Evolutionary conservation across 306 rosid genomes (phyloP), one percentile per base, ranked within the genome.

Genomic region (Senna siamea): DNA sequence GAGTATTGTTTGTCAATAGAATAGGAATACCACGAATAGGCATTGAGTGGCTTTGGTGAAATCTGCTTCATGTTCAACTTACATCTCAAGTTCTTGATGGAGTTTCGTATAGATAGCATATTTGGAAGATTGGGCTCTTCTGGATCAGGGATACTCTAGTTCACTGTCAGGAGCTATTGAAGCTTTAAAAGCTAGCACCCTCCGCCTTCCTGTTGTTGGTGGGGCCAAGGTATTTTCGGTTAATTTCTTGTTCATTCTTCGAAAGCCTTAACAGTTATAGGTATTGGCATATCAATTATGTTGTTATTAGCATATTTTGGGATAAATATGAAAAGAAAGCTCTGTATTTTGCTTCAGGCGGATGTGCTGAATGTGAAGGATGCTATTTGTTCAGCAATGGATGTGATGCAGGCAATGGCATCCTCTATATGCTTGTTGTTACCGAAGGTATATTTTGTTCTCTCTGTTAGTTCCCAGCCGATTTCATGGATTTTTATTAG

Each of bases 341-440:
- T 76, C 10, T 82, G 50, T 70, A 63, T 64, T 9, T 66, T 73
- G 44, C 73, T 75, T 54, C 87, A 95, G 99, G 90, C 83, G 5
- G 98, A 95, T 65, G 78, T 90, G 66, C 86, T 81, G 75, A 83
- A 86, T 41, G 88, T 92, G 69, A 88, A 92, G 84, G 98, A 92
- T 9, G 93, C 99, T 38, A 90, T 95, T 53, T 83, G 87, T 70
- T 88, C 98, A 12, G 98, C 99, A 69, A 81, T 95, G 85, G 99
- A 92, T 82, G 93, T 90, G 77, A 90, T 92, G 97, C 98, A 86
- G 76, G 95, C 96, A 28, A 92, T 95, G 96, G 90, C 88, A 9
- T 88, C 99, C 57, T 95, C 99, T 40, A 83, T 90, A 67, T 75
- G 89, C 83, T 73, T 82, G 26, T 73, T 89, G 83, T 82, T 65